A percentile compares a stretch with the other conserved stretches of the same genome.
phyloP scores from a whole-genome alignment of 2,329 filamentous ascomycete species.

The Plectosphaerella cucumerina region DNA sequence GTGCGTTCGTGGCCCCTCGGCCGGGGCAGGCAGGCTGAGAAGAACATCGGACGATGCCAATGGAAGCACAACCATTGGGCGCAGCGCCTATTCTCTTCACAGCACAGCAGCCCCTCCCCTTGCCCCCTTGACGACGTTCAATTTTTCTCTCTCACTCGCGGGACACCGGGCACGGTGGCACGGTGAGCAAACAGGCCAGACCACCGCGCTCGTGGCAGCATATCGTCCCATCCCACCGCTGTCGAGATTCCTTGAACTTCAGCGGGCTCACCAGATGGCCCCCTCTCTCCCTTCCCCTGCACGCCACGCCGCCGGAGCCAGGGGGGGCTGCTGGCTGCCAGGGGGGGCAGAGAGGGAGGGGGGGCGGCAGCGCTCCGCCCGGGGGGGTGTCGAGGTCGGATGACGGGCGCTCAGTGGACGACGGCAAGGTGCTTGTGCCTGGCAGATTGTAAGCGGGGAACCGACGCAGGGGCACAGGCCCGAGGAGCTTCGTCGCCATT shows the following conservation, averaged over 20 bases:
- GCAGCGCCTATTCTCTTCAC: no score
- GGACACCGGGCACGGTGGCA: no score
- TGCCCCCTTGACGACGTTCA: no score
- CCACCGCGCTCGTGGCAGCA: not conserved
- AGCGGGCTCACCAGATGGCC: not conserved
- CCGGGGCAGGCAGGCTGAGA: no score
- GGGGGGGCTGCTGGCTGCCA: not conserved
- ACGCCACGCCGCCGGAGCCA: not conserved
- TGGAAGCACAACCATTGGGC: no score
- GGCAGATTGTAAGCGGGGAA: conserved; percentile 1
- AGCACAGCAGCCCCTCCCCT: no score
- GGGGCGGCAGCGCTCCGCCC: not conserved
- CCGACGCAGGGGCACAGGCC: not conserved
- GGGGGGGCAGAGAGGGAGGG: not conserved
- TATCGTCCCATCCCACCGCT: not conserved
- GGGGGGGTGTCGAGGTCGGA: no score
- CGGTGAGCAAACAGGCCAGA: conserved; percentile 1
- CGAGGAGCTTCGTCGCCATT: not conserved
- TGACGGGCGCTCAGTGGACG: no score
- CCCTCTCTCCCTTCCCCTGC: not conserved
- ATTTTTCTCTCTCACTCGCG: no score
- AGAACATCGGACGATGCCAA: no score
- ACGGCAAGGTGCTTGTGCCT: conserved; percentile 1
- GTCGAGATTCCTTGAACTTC: not conserved
- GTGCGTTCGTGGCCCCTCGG: no score